Evolutionary conservation across 257 asterid genomes (phyloP), one percentile per base, ranked within the genome.

Genomic region (Jasminum sambac): DNA sequence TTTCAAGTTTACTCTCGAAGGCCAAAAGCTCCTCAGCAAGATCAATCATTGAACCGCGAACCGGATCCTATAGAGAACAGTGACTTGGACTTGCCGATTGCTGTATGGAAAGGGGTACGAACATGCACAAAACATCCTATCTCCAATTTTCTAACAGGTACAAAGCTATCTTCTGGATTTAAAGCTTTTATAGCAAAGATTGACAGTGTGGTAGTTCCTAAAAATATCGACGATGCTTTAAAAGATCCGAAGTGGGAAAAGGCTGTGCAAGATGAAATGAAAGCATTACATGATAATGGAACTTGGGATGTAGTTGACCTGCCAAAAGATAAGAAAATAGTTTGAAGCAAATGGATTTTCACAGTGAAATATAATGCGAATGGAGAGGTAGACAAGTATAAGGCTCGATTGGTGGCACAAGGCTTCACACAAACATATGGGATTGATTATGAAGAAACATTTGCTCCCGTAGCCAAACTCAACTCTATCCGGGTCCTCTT

Each of bases 301-400:
- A 59, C 64, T 25, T 59, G 39, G 64, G 40, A 59, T 7, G 36
- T 25, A 10, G 64, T 59, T 26, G 39, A 25, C 8, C 24, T 59
- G 25, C 17, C 39, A 10, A 21, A 59, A 8, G 17, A 59, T 11
- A 59, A 24, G 38, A 59, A 59, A 24, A 9, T 25, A 19, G 64
- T 25, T 59, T 37, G 64, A 59, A 59, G 40, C 25, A 59, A 25
- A 59, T 11, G 48, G 48, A 16, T 59, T 11, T 59, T 59, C 2
- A 59, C 21, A 25, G 39, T 26, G 3, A 60, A 26, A 36, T 59
- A 59, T 19, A 25, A 16, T 10, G 64, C 64, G n/a, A n/a, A 60
- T 60, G 64, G 64, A 60, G 64, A 59, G 64, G 64, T 24, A 6
- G 39, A 59, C 8, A 60, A 39, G 37, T 26, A 60, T 25, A 60